Evolutionary conservation across 2,329 filamentous ascomycete species (phyloP).

Genomic region (Arthrobotrys sphaeroides): DNA sequence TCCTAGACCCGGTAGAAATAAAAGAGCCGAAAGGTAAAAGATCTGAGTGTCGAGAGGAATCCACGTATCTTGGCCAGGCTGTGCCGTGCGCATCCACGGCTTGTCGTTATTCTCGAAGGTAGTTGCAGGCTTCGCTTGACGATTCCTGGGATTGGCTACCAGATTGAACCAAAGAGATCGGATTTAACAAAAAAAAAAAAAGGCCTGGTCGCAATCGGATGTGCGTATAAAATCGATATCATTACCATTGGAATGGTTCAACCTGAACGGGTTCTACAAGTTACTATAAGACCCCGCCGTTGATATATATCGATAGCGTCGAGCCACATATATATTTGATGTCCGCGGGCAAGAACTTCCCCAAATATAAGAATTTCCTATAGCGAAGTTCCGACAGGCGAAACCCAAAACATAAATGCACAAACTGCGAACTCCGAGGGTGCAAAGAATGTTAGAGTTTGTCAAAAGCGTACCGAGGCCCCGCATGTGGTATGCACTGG

Average conservation of each 20-base stretch:
- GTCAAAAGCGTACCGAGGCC: background rate
- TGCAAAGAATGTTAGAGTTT: slow-evolving; percentile 1
- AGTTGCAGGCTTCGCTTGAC: slow-evolving; percentile 46
- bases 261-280: too few relatives aligned
- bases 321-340: too few relatives aligned
- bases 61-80: slow-evolving; percentile 9
- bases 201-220: too few relatives aligned
- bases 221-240: background rate
- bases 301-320: too few relatives aligned
- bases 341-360: background rate
- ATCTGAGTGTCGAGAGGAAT: background rate
- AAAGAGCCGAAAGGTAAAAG: background rate
- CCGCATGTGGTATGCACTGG: slow-evolving; percentile 4
- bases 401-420: slow-evolving; percentile 7
- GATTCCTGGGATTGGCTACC: slow-evolving; percentile 17
- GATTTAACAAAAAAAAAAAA: slow-evolving; percentile 20
- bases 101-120: slow-evolving; percentile 13
- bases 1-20: background rate
- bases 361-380: slow-evolving; percentile 11
- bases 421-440: background rate
- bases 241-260: background rate
- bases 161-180: slow-evolving; percentile 24
- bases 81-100: slow-evolving; percentile 1
- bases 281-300: too few relatives aligned
- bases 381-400: slow-evolving; percentile 26